Evolutionary conservation across 805 yeast species (phyloP), one percentile per base, ranked within the genome.

Genomic region (Scheffersomyces amazonensis): DNA sequence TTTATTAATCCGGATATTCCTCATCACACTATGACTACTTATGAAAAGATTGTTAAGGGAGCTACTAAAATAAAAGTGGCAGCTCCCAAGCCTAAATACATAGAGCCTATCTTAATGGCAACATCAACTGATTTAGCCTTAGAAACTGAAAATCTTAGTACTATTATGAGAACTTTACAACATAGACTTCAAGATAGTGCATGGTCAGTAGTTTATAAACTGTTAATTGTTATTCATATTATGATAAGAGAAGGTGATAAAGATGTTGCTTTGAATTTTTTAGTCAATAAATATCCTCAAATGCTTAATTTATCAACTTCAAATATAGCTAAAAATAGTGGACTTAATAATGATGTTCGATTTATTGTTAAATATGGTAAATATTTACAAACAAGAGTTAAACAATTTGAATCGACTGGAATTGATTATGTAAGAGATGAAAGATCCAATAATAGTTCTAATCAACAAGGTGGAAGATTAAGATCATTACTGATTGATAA

Each of bases 31-130:
- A 78, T 79, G 85, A 77, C 83, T 2, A 78, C 85, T 1, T 81
- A 80, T 54, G 83, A 81, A 45, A 85, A 84, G 62, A 69, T 83
- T 42, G 93, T 85, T 47, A 86, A 85, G 66, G 72, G 73, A 13
- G 72, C 71, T 48, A 64, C 75, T 46, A 64, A 69, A 50, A 65
- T 69, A 42, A 67, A 69, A 79, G 76, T 87, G 66, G 98, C 98
- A 9, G 96, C 98, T n/a, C 99, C 99, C 5, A 93, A 93, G 64
- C 84, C 95, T 27, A 93, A 93, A 60, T 93, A 93, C 58, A 80
- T 93, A 37, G 98, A 91, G 65, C 98, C 98, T 1, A 87, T 93
- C 36, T 71, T 93, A 22, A 73, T 80, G 71, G 72, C 84, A 20
- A 83, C 89, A 2, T 72, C 75, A 35, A 69, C 71, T 35, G 75